Evolutionary conservation across 257 asterid species (phyloP), one percentile per base, ranked within the genome.

Genomic region (Solanum sitiens): DNA sequence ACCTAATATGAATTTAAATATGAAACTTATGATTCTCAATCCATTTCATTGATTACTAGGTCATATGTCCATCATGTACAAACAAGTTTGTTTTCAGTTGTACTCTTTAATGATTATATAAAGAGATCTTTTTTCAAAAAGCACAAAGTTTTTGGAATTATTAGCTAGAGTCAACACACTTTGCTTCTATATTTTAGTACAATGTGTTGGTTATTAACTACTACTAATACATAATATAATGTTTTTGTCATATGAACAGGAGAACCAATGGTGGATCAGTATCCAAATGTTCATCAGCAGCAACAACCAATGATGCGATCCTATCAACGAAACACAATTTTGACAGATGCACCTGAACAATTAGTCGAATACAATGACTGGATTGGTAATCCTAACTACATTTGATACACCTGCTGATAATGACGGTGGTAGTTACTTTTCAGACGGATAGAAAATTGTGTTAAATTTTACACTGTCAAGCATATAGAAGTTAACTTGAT

Each of bases 281-380:
- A 40, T 59, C 82, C 89, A 20, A 61, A 40, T 44, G 61, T 42
- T 84, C 56, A 87, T 37, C 61, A 79, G 6, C 68, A 87, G 84
- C 88, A 82, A 20, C 88, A 42, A 11, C 33, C 44, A 32, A 30
- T 87, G 83, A 65, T 47, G 15, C 39, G 73, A 30, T 25, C 67
- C 44, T 83, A 74, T 47, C 79, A 87, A n/a, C 73, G 25, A 35
- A 87, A 85, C 70, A 85, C 86, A 85, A 25, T 85, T 65, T 39
- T 86, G 23, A 83, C 50, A 8, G 88, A 84, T 68, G 92, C 86
- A 68, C 83, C 86, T 71, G 88, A 84, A 23, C 88, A 87, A 39
- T 71, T 85, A 16, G 84, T 32, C 21, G 70, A 82, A 10, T 50
- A n/a, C 44, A 70, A 13, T 47, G 50, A 40, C 23, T 89, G 91